Evolutionary conservation across 2,329 filamentous ascomycete genomes (phyloP), one percentile per base, ranked within the genome.

Genomic region (Epichloe sibirici): DNA sequence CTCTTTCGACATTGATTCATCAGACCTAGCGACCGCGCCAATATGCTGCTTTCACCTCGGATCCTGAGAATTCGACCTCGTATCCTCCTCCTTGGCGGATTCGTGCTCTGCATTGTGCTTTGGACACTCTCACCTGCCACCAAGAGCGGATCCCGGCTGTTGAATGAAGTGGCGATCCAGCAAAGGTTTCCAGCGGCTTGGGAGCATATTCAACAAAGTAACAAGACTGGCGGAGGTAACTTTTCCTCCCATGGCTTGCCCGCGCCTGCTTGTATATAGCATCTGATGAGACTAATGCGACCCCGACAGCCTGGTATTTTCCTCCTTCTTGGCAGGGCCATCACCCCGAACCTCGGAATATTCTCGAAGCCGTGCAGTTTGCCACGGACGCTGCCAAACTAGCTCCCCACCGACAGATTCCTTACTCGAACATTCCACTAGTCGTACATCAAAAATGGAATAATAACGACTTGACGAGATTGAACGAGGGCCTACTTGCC

Each of bases 371-470:
- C 4, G 60, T 53, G 5, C 45, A 46, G 4, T 48, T 61, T 5
- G 59, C 57, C 17, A 57, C 57, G 43, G 43, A 53, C 17, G 56
- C 57, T 21, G 58, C 60, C n/a, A 31, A 43, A 7, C 35, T 46
- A 7, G 43, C 45, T 2, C 46, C 47, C 28, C 49, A 57, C 9
- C 55, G 59, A 34, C 57, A 56, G 45, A 42, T 59, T 1, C 48
- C 56, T 28, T 58, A 54, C 48, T 61, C 60, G 45, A 60, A 57
- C n/a, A 61, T 62, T n/a, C 60, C 60, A 5, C 50, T 61, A 7
- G 49, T 62, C 21, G 55, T 61, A 17, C 60, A 62, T 45, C 60
- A 62, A 35, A 62, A 58, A 9, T 58, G 55, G 39, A 56, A 55
- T 17, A 51, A 57, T 1, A 53, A 58, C 44, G 49, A 55, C 5